These are phyloP conservation scores for Pichia norvegensis DNA, from an alignment of 1,139 yeast species.

Conservation along the genomic window DNA sequence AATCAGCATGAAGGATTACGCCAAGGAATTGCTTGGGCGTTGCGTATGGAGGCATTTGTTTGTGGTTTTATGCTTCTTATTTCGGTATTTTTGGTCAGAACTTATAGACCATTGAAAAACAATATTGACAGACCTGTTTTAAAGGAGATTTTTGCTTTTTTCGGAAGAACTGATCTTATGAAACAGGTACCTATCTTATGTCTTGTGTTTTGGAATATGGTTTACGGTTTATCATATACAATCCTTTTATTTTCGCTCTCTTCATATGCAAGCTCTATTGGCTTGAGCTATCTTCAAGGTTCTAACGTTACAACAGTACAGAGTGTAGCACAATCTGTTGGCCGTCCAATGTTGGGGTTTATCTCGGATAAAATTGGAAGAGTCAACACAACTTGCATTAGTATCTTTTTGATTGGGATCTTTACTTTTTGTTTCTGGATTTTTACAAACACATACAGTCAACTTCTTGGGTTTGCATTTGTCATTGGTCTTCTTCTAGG, in stretches of 20 bases:
- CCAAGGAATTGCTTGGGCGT: constrained; percentile 61
- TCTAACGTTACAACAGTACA: constrained; percentile 53
- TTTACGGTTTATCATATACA: constrained; percentile 41
- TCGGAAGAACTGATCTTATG: constrained; percentile 11
- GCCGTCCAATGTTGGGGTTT: constrained; percentile 57
- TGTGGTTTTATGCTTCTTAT: constrained; percentile 31
- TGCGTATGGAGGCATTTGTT: constrained; percentile 48
- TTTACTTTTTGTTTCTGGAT: constrained; percentile 40
- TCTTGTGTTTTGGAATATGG: constrained; percentile 48
- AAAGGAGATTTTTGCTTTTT: constrained; percentile 14
- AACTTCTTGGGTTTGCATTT: constrained; percentile 46
- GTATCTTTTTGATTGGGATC: constrained; percentile 28
- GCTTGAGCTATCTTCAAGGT: constrained; percentile 48
- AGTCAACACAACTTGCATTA: constrained; percentile 38
- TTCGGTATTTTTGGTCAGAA: constrained; percentile 38
- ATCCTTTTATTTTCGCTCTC: constrained; percentile 55
- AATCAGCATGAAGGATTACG: constrained; percentile 27
- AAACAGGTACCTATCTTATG: constrained; percentile 32
- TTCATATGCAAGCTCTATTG: constrained; percentile 54
- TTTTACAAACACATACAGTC: constrained; percentile 42
- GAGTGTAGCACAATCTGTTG: constrained; percentile 57
- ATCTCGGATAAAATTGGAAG: constrained; percentile 55
- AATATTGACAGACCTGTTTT: constrained; percentile 19
- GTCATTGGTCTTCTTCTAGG: constrained; percentile 52
- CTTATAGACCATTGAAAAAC: constrained; percentile 34